Evolutionary conservation across 2,329 filamentous ascomycete genomes (phyloP), one percentile per base, ranked within the genome.

Genomic region (Bisporella sp.): DNA sequence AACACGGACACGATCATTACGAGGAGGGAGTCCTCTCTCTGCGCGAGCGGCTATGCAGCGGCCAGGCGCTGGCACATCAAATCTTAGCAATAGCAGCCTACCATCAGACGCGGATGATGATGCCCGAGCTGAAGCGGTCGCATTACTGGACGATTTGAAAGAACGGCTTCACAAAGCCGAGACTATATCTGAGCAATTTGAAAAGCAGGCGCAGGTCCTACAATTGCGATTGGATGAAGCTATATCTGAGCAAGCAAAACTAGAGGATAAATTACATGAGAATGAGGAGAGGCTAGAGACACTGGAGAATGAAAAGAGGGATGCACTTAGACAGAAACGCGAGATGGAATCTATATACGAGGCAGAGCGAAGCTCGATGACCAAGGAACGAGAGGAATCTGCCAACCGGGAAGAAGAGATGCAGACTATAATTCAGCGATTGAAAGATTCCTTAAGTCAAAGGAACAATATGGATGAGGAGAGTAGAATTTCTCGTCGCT

Each of bases 291-390:
- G 85, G 63, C 79, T 92, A 52, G 90, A 96, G 68, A 74, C 79
- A 6, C 75, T 97, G 48, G 82, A 84, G 63, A 90, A 88, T 62
- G 89, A 95, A 63, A 91, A 93, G 71, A 82, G 88, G 60, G 91
- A 97, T 59, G 77, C 85, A 49, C 81, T 84, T 31, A 81, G 90
- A 56, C 86, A 95, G 68, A 87, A 89, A 64, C 82, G 92, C 57
- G 93, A 99, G 67, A 84, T 96, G 72, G 91, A 96, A 69, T 83
- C 84, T 57, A 91, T 95, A 57, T 95, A 96, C 67, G 92, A 97
- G 68, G 83, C 87, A 42, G 93, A 99, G 70, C 82, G 89, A 56
- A 88, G 85, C 63, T 82, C 88, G 49, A 87, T 92, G 71, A 82
- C 89, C 64, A 89, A 91, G 69, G 92, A 97, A 68, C 93, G 95